Percentiles rank a stretch among this genome's conserved stretches.
Evolutionary conservation across 805 yeast genomes (phyloP).

Genomic region (Metschnikowia corniflorae): DNA sequence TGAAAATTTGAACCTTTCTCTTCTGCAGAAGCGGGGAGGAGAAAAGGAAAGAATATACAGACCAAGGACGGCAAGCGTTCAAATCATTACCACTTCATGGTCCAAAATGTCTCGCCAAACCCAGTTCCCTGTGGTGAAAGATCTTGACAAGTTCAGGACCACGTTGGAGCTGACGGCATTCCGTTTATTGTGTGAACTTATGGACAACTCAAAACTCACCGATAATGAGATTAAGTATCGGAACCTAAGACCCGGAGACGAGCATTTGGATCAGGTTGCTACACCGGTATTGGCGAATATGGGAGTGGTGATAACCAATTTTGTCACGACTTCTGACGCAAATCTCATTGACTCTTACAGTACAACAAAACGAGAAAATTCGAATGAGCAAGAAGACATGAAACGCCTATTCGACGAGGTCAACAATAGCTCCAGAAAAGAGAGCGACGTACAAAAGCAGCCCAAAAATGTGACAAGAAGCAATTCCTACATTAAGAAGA

Average conservation of each 20-base stretch:
- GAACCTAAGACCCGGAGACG: conserved; percentile 19
- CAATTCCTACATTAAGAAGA: conserved; percentile 16
- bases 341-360: conserved; percentile 33
- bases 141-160: conserved; percentile 30
- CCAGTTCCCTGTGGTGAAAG: conserved; percentile 33
- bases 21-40: conserved; percentile 21
- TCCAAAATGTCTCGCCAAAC: conserved; percentile 40
- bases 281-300: conserved; percentile 47
- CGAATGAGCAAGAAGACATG: conserved; percentile 6
- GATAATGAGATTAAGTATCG: conserved; percentile 21
- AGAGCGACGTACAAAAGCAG: background rate
- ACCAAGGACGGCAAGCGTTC: conserved; percentile 54
- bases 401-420: conserved; percentile 16
- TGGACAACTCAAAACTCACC: conserved; percentile 21
- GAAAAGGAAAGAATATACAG: conserved; percentile 33
- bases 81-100: conserved; percentile 23
- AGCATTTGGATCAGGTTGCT: conserved; percentile 20
- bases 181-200: conserved; percentile 40
- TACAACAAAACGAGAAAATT: conserved; percentile 1
- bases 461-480: conserved; percentile 5
- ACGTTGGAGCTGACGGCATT: conserved; percentile 28
- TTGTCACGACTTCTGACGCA: conserved; percentile 41
- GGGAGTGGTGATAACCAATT: conserved; percentile 51
- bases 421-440: conserved; percentile 1
- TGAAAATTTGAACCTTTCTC: conserved; percentile 42